Evolutionary conservation across 2,329 filamentous ascomycete genomes (phyloP), one percentile per base, ranked within the genome.

Genomic region (Alternaria novae-zelandiae): DNA sequence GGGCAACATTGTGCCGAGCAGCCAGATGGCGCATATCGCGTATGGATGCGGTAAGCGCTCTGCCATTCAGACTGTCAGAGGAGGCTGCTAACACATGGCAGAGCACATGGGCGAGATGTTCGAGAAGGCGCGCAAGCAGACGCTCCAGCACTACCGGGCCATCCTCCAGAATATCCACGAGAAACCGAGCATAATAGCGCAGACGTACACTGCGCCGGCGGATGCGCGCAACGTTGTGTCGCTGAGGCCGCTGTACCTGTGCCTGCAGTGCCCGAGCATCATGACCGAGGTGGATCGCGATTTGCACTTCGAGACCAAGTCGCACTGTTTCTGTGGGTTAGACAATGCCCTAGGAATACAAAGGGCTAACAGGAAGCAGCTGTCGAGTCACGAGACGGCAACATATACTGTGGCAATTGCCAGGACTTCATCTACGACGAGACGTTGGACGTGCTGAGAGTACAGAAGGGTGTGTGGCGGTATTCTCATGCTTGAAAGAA

Each of bases 361-460:
- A 28, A 11, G 26, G 10, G 28, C 76, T 77, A 66, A 76, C 55
- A 41, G n/a, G 53, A 21, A 36, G 67, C 58, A 94, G 91, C 91
- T 75, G 90, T 94, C 43, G 92, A 96, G 74, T 95, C 92, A 23
- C 85, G 89, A 62, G 90, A 87, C 69, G 92, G 92, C 43, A 86
- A 88, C 54, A 82, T 96, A 7, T 95, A 91, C 80, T 96, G 92
- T 78, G 90, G 93, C 68, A 89, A 93, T 76, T 96, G 92, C 76
- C 88, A 91, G 74, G 92, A 96, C 77, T 89, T 93, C 67, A 90
- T 96, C 30, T 95, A 92, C 85, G 92, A 96, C 70, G 91, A 91
- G 6, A 91, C 90, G 6, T 83, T 96, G 6, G 92, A 96, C 75
- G 90, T 91, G 56, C 86, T 94, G 59, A 86, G 92, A 64, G 81